Conservation (phyloP, 73 alveolate genomes). For the Uronychia setigera region DNA sequence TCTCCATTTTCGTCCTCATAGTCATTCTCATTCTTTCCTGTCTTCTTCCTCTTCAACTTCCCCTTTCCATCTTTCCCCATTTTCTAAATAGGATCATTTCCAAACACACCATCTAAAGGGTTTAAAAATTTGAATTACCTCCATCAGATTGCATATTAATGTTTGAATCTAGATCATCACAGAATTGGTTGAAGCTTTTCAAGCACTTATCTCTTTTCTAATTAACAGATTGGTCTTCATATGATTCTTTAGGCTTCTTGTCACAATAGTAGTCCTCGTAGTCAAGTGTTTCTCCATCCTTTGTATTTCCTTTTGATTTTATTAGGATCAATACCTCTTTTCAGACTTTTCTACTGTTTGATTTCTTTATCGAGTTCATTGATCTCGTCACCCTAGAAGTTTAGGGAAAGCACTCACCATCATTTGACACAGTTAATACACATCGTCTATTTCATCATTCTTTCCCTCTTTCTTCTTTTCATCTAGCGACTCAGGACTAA, state of each 20-base stretch:
- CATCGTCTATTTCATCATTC: background rate
- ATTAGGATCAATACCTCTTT: too few relatives aligned
- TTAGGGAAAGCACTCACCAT: background rate
- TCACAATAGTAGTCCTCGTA: background rate
- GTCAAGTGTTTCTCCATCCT: background rate
- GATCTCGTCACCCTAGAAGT: background rate
- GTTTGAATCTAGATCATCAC: background rate
- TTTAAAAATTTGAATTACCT: too few relatives aligned
- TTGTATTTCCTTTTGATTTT: too few relatives aligned
- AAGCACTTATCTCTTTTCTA: background rate
- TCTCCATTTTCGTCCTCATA: too few relatives aligned
- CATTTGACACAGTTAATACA: background rate
- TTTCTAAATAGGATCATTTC: background rate
- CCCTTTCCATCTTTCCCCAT: background rate
- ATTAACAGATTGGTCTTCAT: background rate
- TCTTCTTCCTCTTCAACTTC: background rate
- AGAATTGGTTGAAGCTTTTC: background rate
- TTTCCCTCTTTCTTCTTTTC: background rate
- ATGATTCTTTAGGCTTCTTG: background rate
- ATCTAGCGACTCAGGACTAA: background rate
- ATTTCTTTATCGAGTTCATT: background rate
- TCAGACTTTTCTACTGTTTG: background rate
- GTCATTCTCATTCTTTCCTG: background rate
- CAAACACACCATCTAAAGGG: background rate
- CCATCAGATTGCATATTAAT: background rate